Evolutionary conservation across 306 rosid species (phyloP).

Genomic region (Lablab purpureus): DNA sequence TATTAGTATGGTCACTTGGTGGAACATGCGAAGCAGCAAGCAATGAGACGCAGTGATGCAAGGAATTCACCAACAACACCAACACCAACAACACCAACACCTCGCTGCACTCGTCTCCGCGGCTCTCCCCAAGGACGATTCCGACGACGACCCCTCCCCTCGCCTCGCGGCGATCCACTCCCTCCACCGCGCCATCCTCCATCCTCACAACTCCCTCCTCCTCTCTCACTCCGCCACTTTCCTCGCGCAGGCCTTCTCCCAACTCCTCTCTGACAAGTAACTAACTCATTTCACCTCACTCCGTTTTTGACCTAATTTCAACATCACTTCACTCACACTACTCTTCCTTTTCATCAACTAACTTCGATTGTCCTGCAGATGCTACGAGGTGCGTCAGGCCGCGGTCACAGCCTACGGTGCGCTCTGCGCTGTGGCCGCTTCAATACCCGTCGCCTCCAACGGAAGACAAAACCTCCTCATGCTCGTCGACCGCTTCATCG

Average conservation of each 20-base stretch:
- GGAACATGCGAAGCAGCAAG: background rate
- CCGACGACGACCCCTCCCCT: conserved; percentile 67
- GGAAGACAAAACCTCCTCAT: conserved; percentile 83
- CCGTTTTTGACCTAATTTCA: background rate
- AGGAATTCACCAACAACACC: conserved; percentile 86
- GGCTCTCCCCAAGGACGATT: conserved; percentile 73
- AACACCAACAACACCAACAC: conserved; percentile 89
- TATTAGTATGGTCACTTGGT: background rate
- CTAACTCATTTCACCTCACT: background rate
- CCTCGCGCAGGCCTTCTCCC: conserved; percentile 84
- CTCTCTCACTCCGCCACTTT: conserved; percentile 89
- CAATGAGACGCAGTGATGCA: conserved; percentile 62
- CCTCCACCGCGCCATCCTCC: conserved; percentile 85
- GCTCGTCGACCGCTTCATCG: conserved; percentile 86
- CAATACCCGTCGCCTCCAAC: conserved; percentile 63
- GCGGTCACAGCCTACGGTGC: conserved; percentile 84
- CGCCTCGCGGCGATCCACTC: conserved; percentile 80
- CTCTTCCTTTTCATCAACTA: background rate
- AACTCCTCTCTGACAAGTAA: conserved; percentile 89
- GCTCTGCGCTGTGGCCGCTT: conserved; percentile 77
- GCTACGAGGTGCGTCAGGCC: conserved; percentile 72
- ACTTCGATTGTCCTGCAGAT: conserved; percentile 52
- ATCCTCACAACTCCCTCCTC: conserved; percentile 86
- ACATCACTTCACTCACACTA: background rate
- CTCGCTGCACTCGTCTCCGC: conserved; percentile 85